Base-by-base conservation (phyloP, 768 basidiomycete genomes). In the Serendipita indica region DNA sequence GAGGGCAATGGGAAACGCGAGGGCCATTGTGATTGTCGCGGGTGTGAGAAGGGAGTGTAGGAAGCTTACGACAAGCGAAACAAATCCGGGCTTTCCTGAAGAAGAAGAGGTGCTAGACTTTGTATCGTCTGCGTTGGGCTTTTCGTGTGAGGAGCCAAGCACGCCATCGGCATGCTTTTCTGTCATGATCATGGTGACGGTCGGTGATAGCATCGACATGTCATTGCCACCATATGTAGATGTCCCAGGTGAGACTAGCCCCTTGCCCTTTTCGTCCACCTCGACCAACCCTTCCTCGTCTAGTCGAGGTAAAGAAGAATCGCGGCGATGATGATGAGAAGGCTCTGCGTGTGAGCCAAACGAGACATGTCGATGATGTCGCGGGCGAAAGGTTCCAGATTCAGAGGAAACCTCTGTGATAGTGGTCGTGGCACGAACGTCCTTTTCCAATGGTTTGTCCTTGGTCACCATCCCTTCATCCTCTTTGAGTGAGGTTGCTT, bases 1-100 rank as follows among this genome's bases (percentile, higher is more conserved):
- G 20, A 84, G 69, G 1, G 82, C 75, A 60, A 83, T 76, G 46
- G 77, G 72, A 58, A 85, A 75, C 0, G 79, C 69, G 32, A 75
- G 13, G 58, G 81, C 63, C 57, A 86, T 81, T 3, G 79, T 67
- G 7, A 82, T 62, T 0, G 81, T 80, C 0, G 74, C 66, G 0
- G 83, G 80, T 1, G 68, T 72, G 20, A 77, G 61, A 4, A 81
- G 62, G 0, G 74, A 71, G 39, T 68, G 68, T 34, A 76, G 10
- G 61, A 33, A 30, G 60, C 25, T 27, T 7, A 43, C n/a, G 1
- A 6, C 7, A 6, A 43, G 16, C 18, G 41, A n/a, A n/a, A n/a
- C n/a, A n/a, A n/a, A n/a, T n/a, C n/a, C n/a, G n/a, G n/a, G n/a
- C n/a, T n/a, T n/a, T n/a, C n/a, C n/a, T n/a, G n/a, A n/a, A n/a